Evolutionary conservation across 1,284 basidiomycete species (phyloP).

Genomic region (Austroboletus novae-zelandiae): DNA sequence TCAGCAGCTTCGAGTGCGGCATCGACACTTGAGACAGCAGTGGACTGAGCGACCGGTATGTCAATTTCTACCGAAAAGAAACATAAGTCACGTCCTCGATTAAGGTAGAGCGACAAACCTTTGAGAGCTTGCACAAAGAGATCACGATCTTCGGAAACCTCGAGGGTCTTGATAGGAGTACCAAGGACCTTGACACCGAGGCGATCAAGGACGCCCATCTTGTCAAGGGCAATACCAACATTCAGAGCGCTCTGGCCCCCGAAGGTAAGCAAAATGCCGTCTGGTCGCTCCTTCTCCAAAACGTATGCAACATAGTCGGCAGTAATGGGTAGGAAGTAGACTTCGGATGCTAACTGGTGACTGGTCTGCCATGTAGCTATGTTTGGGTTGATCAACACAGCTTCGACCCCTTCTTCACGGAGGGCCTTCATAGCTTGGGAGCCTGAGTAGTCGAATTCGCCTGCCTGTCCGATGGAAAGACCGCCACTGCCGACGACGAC

Average conservation of each 20-base stretch:
- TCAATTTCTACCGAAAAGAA: constrained; percentile 74
- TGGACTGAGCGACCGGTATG: constrained; percentile 96
- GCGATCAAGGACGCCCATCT: constrained; percentile 96
- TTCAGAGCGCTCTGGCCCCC: constrained; percentile 98
- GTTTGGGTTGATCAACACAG: constrained; percentile 96
- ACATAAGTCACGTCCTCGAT: not conserved
- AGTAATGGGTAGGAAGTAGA: constrained; percentile 98
- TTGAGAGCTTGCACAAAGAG: constrained; percentile 97
- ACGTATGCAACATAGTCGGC: constrained; percentile 98
- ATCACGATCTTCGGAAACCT: constrained; percentile 96
- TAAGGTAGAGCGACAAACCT: constrained; percentile 46
- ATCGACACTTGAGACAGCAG: constrained; percentile 94
- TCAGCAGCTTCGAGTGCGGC: constrained; percentile 91
- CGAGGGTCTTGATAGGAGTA: constrained; percentile 92
- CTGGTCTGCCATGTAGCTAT: constrained; percentile 98
- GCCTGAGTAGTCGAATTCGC: constrained; percentile 99
- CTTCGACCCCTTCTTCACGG: constrained; percentile 92
- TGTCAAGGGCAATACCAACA: constrained; percentile 96
- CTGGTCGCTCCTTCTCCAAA: constrained; percentile 96
- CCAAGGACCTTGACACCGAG: constrained; percentile 94
- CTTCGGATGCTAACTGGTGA: constrained; percentile 92
- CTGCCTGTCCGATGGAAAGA: constrained; percentile 96
- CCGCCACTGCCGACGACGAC: constrained; percentile 97
- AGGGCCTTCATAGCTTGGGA: constrained; percentile 99
- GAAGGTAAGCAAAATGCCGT: constrained; percentile 96